phyloP scores from a whole-genome alignment of 2,329 filamentous ascomycete genomes.

The Fusarium decemcellulare region DNA sequence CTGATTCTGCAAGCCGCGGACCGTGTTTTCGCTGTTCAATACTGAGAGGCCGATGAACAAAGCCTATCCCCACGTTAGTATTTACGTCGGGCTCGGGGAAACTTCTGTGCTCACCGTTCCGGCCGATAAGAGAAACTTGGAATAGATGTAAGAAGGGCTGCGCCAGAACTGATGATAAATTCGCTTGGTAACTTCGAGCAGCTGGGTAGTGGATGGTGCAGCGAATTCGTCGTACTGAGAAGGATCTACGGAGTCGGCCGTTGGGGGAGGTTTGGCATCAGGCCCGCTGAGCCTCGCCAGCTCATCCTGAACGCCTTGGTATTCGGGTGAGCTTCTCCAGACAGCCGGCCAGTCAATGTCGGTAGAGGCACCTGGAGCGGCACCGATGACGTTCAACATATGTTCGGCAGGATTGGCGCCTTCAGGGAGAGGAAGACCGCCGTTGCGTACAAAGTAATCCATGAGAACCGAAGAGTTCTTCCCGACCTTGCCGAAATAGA shows the following conservation, averaged over 20 bases:
- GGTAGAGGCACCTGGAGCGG: slow-evolving; percentile 64
- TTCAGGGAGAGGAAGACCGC: slow-evolving; percentile 64
- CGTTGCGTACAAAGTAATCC: slow-evolving; percentile 74
- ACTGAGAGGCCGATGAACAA: slow-evolving; percentile 81
- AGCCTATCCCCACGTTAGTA: slow-evolving; percentile 22
- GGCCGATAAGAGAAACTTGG: slow-evolving; percentile 57
- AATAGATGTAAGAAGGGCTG: slow-evolving; percentile 74
- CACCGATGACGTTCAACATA: slow-evolving; percentile 67
- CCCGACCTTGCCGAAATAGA: slow-evolving; percentile 77
- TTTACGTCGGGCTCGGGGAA: rapidly evolving
- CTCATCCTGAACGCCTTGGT: slow-evolving; percentile 50
- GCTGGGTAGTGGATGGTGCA: slow-evolving; percentile 48
- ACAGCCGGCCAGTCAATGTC: slow-evolving; percentile 56
- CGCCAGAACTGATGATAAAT: slow-evolving; percentile 54
- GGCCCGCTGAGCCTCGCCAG: slow-evolving; percentile 44
- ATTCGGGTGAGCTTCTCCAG: slow-evolving; percentile 54
- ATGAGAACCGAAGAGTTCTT: slow-evolving; percentile 67
- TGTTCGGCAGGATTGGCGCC: slow-evolving; percentile 78
- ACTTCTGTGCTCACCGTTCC: slow-evolving; percentile 31
- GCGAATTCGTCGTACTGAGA: slow-evolving; percentile 50
- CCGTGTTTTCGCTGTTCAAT: slow-evolving; percentile 70
- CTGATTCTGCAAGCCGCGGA: slow-evolving; percentile 78
- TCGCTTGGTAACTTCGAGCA: slow-evolving; percentile 54
- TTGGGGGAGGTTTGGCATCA: slow-evolving; percentile 1
- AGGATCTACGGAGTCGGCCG: not conserved